Base-by-base conservation (phyloP, 495 filamentous ascomycete genomes). In the Aspergillus sparsus region DNA sequence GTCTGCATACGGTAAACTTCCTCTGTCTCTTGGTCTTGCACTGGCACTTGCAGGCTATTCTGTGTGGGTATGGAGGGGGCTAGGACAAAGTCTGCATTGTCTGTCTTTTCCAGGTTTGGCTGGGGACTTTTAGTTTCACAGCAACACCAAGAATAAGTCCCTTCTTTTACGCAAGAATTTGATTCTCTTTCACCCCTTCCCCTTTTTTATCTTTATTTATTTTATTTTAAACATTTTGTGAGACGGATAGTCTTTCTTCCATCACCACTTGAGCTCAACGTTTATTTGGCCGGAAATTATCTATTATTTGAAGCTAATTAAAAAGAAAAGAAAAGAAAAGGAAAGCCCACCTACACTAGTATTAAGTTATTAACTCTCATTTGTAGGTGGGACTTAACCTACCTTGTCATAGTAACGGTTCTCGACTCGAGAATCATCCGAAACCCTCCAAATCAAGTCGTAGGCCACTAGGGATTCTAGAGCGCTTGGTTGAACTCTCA, bases 371-470 rank as follows among this genome's bases (percentile, higher is more conserved):
- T 9, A 21, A 15, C 44, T 18, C 39, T 2, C 9, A 47, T 47
- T 21, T 47, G 44, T 21, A 21, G 16, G 44, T 21, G 6, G 16
- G 9, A n/a, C 44, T 16, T 47, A 18, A 16, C 44, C 44, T 21
- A 18, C 15, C 44, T 21, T n/a, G 44, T 16, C 16, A 21, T n/a
- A 21, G 44, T 47, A 47, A 47, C 15, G 15, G 44, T 7, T 47
- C 44, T 47, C 39, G 47, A 57, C 52, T 50, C 37, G 37, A 27
- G 57, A 60, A 58, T 49, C 45, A 61, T 61, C 61, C 58, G 57
- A 63, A 66, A 63, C 55, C 39, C 39, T 46, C 55, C 64, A 57
- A 66, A 63, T 66, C 55, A 63, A 34, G 47, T 62, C 35, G 15
- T 49, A 12, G 41, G 21, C 8, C 37, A 16, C 49, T 36, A 44